phyloP scores from a whole-genome alignment of 2,329 filamentous ascomycete species.

The Fusarium illudens region DNA sequence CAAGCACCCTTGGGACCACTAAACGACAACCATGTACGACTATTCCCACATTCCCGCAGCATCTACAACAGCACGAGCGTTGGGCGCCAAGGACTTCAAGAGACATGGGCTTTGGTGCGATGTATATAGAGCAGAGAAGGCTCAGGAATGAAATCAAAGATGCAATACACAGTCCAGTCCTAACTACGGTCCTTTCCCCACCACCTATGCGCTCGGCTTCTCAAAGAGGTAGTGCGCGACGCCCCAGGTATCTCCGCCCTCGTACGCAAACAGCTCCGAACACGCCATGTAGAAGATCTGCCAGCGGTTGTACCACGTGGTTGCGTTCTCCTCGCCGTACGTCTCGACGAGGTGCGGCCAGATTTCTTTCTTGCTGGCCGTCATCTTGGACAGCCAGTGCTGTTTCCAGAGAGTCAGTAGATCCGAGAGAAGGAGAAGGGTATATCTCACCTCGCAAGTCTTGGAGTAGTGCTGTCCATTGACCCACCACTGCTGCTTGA shows the following conservation, averaged over 20 bases:
- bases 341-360: slow-evolving; percentile 72
- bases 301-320: slow-evolving; percentile 74
- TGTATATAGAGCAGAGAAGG: slow-evolving; percentile 37
- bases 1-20: slow-evolving; percentile 98
- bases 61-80: slow-evolving; percentile 16
- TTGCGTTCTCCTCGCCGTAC: slow-evolving; percentile 67
- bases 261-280: slow-evolving; percentile 72
- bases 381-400: slow-evolving; percentile 71
- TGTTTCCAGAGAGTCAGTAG: slow-evolving; percentile 28
- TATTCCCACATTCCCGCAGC: slow-evolving; percentile 21
- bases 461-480: slow-evolving; percentile 73
- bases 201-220: slow-evolving; percentile 52
- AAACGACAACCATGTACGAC: slow-evolving; percentile 45
- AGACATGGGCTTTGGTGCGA: slow-evolving; percentile 6
- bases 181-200: neutral
- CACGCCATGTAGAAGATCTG: slow-evolving; percentile 78
- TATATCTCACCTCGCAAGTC: slow-evolving; percentile 67
- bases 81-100: slow-evolving; percentile 1
- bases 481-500: slow-evolving; percentile 75
- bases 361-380: slow-evolving; percentile 64
- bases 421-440: neutral
- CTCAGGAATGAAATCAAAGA: slow-evolving; percentile 27
- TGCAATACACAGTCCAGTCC: neutral
- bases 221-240: slow-evolving; percentile 73
- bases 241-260: slow-evolving; percentile 73